These are phyloP conservation scores for Ophiostoma ips DNA, from an alignment of 2,329 filamentous ascomycete species.

Conservation along the genomic window DNA sequence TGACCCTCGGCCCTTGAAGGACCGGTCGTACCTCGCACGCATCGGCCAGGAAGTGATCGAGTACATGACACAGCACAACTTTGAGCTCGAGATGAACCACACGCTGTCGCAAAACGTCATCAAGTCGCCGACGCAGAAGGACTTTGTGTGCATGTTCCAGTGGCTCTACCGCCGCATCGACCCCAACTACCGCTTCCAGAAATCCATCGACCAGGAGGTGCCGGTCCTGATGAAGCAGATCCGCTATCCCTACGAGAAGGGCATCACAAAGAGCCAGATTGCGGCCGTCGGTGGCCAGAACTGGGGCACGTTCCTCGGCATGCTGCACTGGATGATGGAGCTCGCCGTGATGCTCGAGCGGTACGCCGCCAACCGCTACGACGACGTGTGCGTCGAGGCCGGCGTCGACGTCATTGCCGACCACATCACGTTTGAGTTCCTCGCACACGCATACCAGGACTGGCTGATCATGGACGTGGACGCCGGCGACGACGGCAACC, in stretches of 20 bases:
- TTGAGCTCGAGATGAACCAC: constrained; percentile 96
- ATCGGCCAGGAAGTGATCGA: constrained; percentile 86
- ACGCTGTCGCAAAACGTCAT: constrained; percentile 80
- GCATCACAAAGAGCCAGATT: constrained; percentile 92
- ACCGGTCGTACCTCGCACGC: constrained; percentile 62
- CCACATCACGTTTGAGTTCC: constrained; percentile 85
- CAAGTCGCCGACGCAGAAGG: constrained; percentile 91
- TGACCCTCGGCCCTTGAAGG: constrained; percentile 76
- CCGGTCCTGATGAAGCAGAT: constrained; percentile 85
- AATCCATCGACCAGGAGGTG: constrained; percentile 90
- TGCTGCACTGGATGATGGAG: constrained; percentile 99
- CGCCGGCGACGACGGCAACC: constrained; percentile 47
- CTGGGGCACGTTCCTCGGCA: constrained; percentile 85
- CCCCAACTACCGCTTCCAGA: constrained; percentile 82
- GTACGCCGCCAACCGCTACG: constrained; percentile 65
- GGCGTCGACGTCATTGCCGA: constrained; percentile 82
- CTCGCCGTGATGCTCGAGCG: constrained; percentile 85
- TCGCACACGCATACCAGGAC: constrained; percentile 79
- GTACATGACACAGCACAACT: constrained; percentile 85
- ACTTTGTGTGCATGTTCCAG: constrained; percentile 96
- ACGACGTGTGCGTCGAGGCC: constrained; percentile 76
- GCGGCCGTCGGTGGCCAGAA: constrained; percentile 92
- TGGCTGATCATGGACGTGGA: constrained; percentile 92
- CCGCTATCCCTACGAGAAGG: constrained; percentile 87
- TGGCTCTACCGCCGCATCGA: constrained; percentile 96